phyloP scores from a whole-genome alignment of 1,139 yeast species.

The Zhuliangozyma parablackwelliae region DNA sequence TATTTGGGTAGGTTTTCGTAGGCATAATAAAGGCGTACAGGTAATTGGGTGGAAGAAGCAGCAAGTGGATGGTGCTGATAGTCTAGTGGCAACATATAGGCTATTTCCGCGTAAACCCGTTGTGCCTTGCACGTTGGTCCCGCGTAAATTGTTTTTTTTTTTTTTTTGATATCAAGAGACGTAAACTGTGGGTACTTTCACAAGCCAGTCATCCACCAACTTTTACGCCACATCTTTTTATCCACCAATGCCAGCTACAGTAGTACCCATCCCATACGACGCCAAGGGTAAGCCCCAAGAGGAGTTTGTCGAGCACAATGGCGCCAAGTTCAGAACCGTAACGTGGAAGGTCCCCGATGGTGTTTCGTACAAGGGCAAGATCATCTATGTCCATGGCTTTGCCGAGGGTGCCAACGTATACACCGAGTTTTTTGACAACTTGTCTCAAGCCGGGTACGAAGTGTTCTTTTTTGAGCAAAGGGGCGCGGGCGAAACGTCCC shows the following conservation, averaged over 20 bases:
- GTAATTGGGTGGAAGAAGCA: too few species aligned
- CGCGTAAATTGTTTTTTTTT: too few species aligned
- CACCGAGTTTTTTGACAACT: slow-evolving; percentile 53
- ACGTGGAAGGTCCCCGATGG: slow-evolving; percentile 37
- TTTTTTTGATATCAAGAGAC: too few species aligned
- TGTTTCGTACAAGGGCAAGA: slow-evolving; percentile 45
- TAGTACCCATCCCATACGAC: slow-evolving; percentile 27
- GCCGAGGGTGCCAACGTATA: slow-evolving; percentile 60
- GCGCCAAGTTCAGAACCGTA: slow-evolving; percentile 37
- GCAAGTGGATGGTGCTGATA: too few species aligned
- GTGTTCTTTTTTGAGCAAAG: slow-evolving; percentile 79
- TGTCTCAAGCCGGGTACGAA: slow-evolving; percentile 64
- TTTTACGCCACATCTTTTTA: too few species aligned
- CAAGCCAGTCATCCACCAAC: too few species aligned
- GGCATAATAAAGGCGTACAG: too few species aligned
- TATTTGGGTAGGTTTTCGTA: background rate
- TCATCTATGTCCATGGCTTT: slow-evolving; percentile 77
- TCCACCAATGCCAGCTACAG: background rate
- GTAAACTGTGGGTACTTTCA: too few species aligned
- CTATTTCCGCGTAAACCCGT: too few species aligned
- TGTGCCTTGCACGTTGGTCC: too few species aligned
- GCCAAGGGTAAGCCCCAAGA: slow-evolving; percentile 28
- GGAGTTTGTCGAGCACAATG: slow-evolving; percentile 29
- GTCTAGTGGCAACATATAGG: too few species aligned
- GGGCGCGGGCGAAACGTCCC: slow-evolving; percentile 79